Evolutionary conservation across 805 yeast genomes (phyloP).

Genomic region (Babjeviella inositovora): DNA sequence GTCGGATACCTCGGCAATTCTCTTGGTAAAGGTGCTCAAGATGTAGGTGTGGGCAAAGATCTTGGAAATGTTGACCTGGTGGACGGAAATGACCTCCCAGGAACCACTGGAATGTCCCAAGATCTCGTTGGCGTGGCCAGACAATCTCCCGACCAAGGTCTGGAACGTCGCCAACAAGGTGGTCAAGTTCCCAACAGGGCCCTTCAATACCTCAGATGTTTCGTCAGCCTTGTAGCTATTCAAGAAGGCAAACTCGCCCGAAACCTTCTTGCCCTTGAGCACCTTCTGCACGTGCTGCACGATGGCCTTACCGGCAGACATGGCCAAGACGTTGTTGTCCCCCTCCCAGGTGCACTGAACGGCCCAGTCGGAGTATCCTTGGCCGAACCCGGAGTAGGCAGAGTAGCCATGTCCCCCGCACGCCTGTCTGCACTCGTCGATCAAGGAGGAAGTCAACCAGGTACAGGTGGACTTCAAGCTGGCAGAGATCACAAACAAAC

Average conservation of each 20-base stretch:
- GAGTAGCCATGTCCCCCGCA: conserved; percentile 97
- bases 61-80: conserved; percentile 29
- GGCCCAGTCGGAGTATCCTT: conserved; percentile 82
- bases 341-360: conserved; percentile 99
- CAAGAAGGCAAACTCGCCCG: conserved; percentile 27
- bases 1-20: conserved; percentile 17
- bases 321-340: conserved; percentile 76
- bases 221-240: conserved; percentile 8
- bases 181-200: conserved; percentile 11
- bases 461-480: conserved; percentile 82
- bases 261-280: conserved; percentile 24
- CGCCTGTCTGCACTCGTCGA: conserved; percentile 83
- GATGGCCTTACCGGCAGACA: conserved; percentile 71
- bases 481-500: conserved; percentile 71
- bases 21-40: conserved; percentile 18
- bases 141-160: conserved; percentile 19
- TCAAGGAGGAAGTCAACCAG: conserved; percentile 68
- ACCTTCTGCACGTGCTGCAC: conserved; percentile 27
- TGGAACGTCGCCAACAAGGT: conserved; percentile 20
- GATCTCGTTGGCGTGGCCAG: conserved; percentile 12
- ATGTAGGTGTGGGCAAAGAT: conserved; percentile 33
- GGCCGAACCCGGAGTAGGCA: conserved; percentile 82
- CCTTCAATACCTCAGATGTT: conserved; percentile 15
- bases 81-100: conserved; percentile 29
- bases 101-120: conserved; percentile 15